Percentiles rank a stretch among this genome's conserved stretches.
Evolutionary conservation across 2,329 filamentous ascomycete genomes (phyloP).

Genomic region (Botrytis medusae): DNA sequence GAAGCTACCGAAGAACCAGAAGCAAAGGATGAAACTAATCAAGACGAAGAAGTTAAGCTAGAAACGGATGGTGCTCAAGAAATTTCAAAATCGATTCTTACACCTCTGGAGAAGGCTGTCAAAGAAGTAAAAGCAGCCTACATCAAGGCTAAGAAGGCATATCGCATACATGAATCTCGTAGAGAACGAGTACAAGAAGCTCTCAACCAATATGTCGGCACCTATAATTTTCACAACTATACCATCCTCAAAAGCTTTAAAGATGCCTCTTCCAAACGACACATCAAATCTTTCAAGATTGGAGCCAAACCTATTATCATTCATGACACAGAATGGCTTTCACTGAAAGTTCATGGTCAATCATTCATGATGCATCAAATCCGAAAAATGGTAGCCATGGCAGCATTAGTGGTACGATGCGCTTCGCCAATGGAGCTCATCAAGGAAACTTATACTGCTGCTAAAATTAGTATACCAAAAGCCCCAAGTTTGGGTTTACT

Average conservation of each 20-base stretch:
- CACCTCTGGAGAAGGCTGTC: constrained; percentile 62
- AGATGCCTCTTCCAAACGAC: constrained; percentile 82
- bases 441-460: constrained; percentile 67
- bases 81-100: constrained; percentile 29
- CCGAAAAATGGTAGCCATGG: constrained; percentile 97
- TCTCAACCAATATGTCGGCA: constrained; percentile 76
- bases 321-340: constrained; percentile 91
- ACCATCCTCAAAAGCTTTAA: constrained; percentile 82
- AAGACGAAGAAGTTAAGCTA: constrained; percentile 1
- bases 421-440: constrained; percentile 74
- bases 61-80: constrained; percentile 23
- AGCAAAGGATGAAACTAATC: neutral
- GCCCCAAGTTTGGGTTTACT: constrained; percentile 85
- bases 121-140: constrained; percentile 80
- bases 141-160: constrained; percentile 76
- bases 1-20: neutral
- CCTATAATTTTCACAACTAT: constrained; percentile 95
- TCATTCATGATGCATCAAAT: constrained; percentile 99
- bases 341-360: constrained; percentile 93
- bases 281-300: constrained; percentile 89
- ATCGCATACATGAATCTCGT: constrained; percentile 73
- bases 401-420: constrained; percentile 77
- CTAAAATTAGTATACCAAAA: constrained; percentile 86
- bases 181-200: constrained; percentile 73
- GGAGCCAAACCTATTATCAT: constrained; percentile 77